These are phyloP conservation scores for Incumbomyces lentus DNA, from an alignment of 2,329 filamentous ascomycete species.

Conservation along the genomic window DNA sequence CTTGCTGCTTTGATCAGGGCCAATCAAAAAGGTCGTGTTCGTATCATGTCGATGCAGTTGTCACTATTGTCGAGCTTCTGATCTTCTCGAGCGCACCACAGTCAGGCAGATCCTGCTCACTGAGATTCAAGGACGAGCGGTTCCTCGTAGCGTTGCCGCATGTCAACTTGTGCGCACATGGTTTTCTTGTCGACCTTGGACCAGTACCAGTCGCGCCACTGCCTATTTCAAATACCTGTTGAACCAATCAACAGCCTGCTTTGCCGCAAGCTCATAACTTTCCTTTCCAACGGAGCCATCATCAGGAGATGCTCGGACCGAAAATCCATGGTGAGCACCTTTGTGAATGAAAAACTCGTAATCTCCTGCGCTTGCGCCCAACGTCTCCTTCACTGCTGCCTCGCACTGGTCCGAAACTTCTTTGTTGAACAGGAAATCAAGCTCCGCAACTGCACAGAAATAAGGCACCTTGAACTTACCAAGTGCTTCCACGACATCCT, in stretches of 20 bases:
- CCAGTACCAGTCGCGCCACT: not conserved
- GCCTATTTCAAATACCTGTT: constrained; percentile 13
- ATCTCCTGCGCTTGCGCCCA: constrained; percentile 14
- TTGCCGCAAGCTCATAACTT: constrained; percentile 15
- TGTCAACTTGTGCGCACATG: no score
- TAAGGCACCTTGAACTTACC: constrained; percentile 18
- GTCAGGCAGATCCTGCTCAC: no score
- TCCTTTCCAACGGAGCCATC: constrained; percentile 4
- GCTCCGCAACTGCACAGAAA: constrained; percentile 19
- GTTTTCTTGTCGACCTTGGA: no score
- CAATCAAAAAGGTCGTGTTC: no score
- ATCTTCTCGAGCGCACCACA: no score
- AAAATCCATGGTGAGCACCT: constrained; percentile 24
- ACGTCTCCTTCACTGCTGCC: constrained; percentile 16
- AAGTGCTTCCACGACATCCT: constrained; percentile 31
- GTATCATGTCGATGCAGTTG: no score
- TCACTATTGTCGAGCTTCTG: no score
- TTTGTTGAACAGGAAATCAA: constrained; percentile 17
- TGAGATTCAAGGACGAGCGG: no score
- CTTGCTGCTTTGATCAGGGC: no score
- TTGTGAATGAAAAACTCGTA: constrained; percentile 20
- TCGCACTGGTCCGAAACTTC: constrained; percentile 19
- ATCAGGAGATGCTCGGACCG: constrained; percentile 20
- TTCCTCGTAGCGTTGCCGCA: no score
- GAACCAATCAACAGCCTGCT: constrained; percentile 15